These are phyloP conservation scores for Cladosporium sphaerospermum DNA, from an alignment of 2,329 filamentous ascomycete genomes.

Conservation along the genomic window DNA sequence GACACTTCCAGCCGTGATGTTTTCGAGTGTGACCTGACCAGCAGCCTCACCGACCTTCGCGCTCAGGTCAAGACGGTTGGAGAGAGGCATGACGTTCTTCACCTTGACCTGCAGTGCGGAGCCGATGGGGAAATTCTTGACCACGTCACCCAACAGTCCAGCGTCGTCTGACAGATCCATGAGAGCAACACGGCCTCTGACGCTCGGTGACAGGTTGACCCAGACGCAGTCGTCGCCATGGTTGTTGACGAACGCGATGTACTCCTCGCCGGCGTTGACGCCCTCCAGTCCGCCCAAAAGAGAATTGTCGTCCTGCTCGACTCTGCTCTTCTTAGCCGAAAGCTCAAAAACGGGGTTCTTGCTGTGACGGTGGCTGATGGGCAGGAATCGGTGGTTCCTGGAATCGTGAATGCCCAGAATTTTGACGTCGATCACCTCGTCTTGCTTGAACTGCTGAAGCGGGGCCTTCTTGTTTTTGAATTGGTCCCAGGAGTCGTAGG, in stretches of 20 bases:
- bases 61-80: constrained; percentile 71
- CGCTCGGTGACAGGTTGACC: constrained; percentile 83
- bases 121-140: constrained; percentile 80
- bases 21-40: constrained; percentile 59
- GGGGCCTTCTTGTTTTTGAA: constrained; percentile 78
- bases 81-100: constrained; percentile 63
- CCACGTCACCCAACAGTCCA: constrained; percentile 67
- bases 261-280: constrained; percentile 63
- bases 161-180: constrained; percentile 85
- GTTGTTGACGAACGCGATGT: constrained; percentile 88
- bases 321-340: constrained; percentile 59
- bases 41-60: constrained; percentile 29
- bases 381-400: constrained; percentile 82
- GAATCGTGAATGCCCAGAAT: constrained; percentile 86
- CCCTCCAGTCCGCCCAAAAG: constrained; percentile 62
- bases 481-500: constrained; percentile 82
- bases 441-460: constrained; percentile 63
- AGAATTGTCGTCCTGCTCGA: constrained; percentile 45
- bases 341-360: constrained; percentile 80
- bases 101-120: constrained; percentile 79
- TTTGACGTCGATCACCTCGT: constrained; percentile 66
- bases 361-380: constrained; percentile 76
- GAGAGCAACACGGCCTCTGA: constrained; percentile 74
- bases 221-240: constrained; percentile 72
- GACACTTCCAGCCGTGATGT: constrained; percentile 71